Base-by-base conservation (phyloP, 164 flowering plant species). In the Liquidambar formosana region DNA sequence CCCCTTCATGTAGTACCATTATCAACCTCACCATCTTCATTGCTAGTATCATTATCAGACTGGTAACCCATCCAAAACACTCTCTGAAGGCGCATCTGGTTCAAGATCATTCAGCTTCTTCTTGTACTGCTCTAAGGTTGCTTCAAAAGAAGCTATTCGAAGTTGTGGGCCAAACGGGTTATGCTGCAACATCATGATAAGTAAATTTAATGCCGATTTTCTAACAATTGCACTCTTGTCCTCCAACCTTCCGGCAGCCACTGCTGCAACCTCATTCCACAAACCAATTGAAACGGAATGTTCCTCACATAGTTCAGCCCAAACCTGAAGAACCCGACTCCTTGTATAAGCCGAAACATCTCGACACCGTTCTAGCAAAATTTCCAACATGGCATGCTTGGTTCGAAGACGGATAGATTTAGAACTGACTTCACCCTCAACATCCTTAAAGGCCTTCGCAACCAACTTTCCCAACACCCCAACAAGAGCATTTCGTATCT, bases 141-240 rank as follows among this genome's bases (percentile, higher is more conserved):
- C 94, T 79, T 89, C 90, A 78, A 96, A 96, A 57, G 98, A 91
- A 72, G 88, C 78, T 76, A 80, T 71, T 45, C 92, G 84, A 43
- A 96, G 96, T 71, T 91, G 97, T 44, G 99, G 99, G 26, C 99
- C 99, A 82, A 96, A 96, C 26, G 99, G 99, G 61, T 96, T 96
- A 67, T 93, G 94, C 77, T 96, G 98, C 81, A 96, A 71, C 99
- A 96, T 96, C 79, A 80, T 79, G 63, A 93, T 88, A 18, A 96
- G 93, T 61, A 96, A 75, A 80, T 89, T 86, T 63, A 93, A 76
- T 61, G 98, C 97, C 57, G 94, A 84, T 75, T 96, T 96, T 79
- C 99, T 88, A 51, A 96, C 99, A n/a, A 96, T 82, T 27, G 99
- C 91, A 82, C 89, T 85, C 77, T 91, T 96, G 73, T 96, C 99